Evolutionary conservation across 2,329 filamentous ascomycete species (phyloP).

Genomic region (Epichloe festucae): DNA sequence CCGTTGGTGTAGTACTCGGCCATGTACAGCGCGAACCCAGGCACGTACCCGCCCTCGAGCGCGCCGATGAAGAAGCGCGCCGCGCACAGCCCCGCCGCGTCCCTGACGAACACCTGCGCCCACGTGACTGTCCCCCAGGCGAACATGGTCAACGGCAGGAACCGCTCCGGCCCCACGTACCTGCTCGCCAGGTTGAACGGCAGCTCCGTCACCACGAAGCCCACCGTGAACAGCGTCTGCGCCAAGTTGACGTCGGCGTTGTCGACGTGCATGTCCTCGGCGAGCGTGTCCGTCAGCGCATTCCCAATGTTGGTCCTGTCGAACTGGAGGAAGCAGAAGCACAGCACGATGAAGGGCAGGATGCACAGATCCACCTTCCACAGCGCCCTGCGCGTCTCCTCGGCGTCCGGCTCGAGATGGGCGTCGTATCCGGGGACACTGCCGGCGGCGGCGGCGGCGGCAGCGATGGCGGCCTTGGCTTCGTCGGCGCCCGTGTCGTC

Average conservation of each 20-base stretch:
- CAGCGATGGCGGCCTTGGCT: neutral
- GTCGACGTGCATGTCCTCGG: constrained; percentile 32
- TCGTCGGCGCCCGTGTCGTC: neutral
- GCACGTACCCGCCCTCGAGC: constrained; percentile 20
- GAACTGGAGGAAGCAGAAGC: constrained; percentile 21
- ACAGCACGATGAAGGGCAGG: constrained; percentile 17
- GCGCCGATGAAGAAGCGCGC: constrained; percentile 17
- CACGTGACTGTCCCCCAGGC: constrained; percentile 18
- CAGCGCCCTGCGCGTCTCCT: constrained; percentile 8
- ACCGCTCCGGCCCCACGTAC: constrained; percentile 15
- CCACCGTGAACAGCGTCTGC: constrained; percentile 35
- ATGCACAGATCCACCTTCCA: constrained; percentile 16
- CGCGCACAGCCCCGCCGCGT: constrained; percentile 12
- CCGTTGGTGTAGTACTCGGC: constrained; percentile 17
- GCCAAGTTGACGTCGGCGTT: constrained; percentile 40
- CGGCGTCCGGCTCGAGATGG: constrained; percentile 4
- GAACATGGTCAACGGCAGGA: constrained; percentile 17
- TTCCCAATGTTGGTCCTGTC: constrained; percentile 31
- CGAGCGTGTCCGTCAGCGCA: constrained; percentile 37
- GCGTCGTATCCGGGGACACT: constrained; percentile 13
- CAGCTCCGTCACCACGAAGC: constrained; percentile 32
- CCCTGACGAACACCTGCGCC: constrained; percentile 16
- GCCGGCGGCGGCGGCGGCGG: constrained; percentile 3
- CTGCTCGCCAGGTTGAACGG: constrained; percentile 18
- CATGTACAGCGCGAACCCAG: constrained; percentile 19